phyloP scores from a whole-genome alignment of 345 rosid genomes.

The Rhodamnia argentea region DNA sequence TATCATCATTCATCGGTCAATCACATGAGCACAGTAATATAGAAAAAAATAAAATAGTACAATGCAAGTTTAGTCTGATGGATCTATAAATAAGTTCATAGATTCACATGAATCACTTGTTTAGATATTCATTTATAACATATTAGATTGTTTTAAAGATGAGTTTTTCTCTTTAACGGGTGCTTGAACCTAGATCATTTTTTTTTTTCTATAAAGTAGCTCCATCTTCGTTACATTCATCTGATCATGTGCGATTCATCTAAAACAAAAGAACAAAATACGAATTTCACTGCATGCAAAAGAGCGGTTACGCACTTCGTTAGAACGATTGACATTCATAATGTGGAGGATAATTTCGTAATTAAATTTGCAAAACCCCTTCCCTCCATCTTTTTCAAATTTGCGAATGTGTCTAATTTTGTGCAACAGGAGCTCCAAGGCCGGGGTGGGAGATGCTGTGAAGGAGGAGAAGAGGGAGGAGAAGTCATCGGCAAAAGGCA shows the following conservation, averaged over 20 bases:
- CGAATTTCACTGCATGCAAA: neutral
- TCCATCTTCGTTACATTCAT: neutral
- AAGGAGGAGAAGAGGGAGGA: constrained; percentile 21
- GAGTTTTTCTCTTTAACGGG: neutral
- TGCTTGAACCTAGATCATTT: neutral
- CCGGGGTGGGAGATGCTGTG: neutral
- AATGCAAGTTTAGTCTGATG: neutral
- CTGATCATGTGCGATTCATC: accelerated
- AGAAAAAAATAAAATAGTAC: neutral
- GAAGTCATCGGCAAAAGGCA: constrained; percentile 26
- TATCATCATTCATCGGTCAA: neutral
- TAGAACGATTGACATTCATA: neutral
- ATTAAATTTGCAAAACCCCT: neutral
- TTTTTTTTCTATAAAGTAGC: neutral
- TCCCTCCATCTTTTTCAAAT: neutral
- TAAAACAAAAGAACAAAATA: neutral
- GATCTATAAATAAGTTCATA: neutral
- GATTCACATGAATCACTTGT: neutral
- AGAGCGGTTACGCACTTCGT: neutral
- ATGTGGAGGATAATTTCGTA: neutral
- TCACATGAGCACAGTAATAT: neutral
- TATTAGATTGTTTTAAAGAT: neutral
- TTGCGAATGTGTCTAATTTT: neutral
- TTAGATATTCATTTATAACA: neutral
- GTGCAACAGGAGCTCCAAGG: constrained; percentile 21